These are phyloP conservation scores for Tripterygium wilfordii DNA, from an alignment of 177 flowering plant genomes.

Conservation along the genomic window DNA sequence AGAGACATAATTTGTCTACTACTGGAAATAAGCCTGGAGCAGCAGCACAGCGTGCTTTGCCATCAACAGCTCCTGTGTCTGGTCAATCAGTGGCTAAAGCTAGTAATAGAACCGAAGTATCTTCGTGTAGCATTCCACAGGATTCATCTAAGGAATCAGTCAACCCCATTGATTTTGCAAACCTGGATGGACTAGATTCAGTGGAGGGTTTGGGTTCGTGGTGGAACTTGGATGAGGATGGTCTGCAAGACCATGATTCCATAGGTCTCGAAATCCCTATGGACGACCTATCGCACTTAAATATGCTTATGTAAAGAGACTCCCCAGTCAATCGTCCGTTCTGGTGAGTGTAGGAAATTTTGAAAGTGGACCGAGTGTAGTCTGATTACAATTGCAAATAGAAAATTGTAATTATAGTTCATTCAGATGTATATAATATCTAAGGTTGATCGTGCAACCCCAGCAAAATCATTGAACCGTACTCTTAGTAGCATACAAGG, in stretches of 20 bases:
- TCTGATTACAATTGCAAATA: too few species aligned
- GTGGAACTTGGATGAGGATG: constrained; percentile 29
- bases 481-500: too few species aligned
- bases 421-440: too few species aligned
- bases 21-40: constrained; percentile 11
- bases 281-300: constrained; percentile 35
- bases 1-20: constrained; percentile 18
- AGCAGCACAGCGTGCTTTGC: too few species aligned
- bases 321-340: background rate
- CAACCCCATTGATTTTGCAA: constrained; percentile 19
- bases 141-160: constrained; percentile 10
- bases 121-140: constrained; percentile 7
- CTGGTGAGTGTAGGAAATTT: background rate
- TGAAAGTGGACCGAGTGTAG: too few species aligned
- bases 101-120: constrained; percentile 4
- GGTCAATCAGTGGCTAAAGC: constrained; percentile 3
- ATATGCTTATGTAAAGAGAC: constrained; percentile 12
- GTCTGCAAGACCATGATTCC: constrained; percentile 27
- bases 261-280: constrained; percentile 35
- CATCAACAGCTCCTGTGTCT: constrained; percentile 10
- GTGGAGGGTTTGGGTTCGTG: constrained; percentile 26
- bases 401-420: too few species aligned
- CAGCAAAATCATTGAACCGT: too few species aligned
- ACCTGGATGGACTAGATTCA: constrained; percentile 19
- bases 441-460: too few species aligned